phyloP scores from a whole-genome alignment of 2,329 filamentous ascomycete genomes.

The Sclerotinia borealis region DNA sequence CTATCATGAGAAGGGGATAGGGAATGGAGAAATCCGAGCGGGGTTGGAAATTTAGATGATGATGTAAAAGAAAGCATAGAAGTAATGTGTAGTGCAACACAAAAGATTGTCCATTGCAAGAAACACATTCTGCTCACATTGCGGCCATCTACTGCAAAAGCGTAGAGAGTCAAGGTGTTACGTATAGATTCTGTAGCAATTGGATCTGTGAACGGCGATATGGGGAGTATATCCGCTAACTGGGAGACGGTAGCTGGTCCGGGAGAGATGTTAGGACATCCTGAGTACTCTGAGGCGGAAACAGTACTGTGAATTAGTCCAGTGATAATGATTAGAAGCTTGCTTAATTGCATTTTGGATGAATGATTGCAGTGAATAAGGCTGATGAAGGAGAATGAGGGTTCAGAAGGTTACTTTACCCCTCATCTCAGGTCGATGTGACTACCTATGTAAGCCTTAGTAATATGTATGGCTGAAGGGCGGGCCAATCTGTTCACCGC shows the following conservation, averaged over 20 bases:
- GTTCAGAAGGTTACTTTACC: not conserved
- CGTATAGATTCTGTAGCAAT: not conserved
- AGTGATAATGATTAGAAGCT: not conserved
- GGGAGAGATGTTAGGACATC: not conserved
- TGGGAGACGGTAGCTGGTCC: not conserved
- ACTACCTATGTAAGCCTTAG: no score
- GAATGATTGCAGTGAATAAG: no score
- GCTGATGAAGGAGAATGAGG: not conserved
- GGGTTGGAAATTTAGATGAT: not conserved
- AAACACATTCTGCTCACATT: not conserved
- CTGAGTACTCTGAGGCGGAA: not conserved
- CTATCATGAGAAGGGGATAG: no score
- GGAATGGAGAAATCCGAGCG: not conserved
- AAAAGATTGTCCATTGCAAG: no score
- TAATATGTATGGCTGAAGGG: no score
- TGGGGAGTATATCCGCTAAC: not conserved
- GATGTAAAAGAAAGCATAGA: fast-evolving
- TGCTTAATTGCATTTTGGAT: not conserved
- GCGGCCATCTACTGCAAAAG: not conserved
- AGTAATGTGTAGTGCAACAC: no score
- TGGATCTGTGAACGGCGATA: not conserved
- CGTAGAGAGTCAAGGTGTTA: not conserved
- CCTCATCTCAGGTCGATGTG: not conserved
- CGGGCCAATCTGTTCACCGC: not conserved
- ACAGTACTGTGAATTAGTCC: not conserved